phyloP scores from a whole-genome alignment of 495 filamentous ascomycete genomes.

The Pseudomonodictys pantanalensis region DNA sequence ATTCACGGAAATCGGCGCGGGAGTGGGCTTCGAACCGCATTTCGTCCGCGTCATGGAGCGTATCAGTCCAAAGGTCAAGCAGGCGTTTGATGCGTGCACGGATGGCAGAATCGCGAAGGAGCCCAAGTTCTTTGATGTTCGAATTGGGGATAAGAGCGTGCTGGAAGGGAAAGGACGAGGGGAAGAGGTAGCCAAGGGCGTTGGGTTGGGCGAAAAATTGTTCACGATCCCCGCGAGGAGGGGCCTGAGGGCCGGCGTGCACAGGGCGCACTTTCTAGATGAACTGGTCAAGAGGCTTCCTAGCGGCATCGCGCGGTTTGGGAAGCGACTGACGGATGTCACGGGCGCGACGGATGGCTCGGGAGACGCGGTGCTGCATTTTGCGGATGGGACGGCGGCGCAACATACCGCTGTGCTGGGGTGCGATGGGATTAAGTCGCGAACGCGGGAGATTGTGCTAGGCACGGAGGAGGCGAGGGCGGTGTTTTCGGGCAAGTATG shows the following conservation, averaged over 20 bases:
- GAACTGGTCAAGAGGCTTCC: slow-evolving; percentile 58
- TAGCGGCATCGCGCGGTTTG: slow-evolving; percentile 40
- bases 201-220: slow-evolving; percentile 25
- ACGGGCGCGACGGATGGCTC: slow-evolving; percentile 29
- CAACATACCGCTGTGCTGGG: slow-evolving; percentile 50
- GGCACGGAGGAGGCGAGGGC: slow-evolving; percentile 38
- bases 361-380: slow-evolving; percentile 46
- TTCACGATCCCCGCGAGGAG: slow-evolving; percentile 34
- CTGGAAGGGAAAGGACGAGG: slow-evolving; percentile 22
- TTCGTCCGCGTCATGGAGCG: slow-evolving; percentile 54
- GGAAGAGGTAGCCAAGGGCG: slow-evolving; percentile 15
- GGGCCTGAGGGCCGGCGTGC: slow-evolving; percentile 41
- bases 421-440: slow-evolving; percentile 58
- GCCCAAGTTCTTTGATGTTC: slow-evolving; percentile 34
- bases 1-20: slow-evolving; percentile 56
- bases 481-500: slow-evolving; percentile 51
- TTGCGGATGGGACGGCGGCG: slow-evolving; percentile 54
- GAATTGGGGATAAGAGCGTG: slow-evolving; percentile 24
- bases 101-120: slow-evolving; percentile 23
- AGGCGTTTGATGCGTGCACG: slow-evolving; percentile 40
- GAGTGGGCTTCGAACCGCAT: slow-evolving; percentile 60
- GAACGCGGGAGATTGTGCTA: slow-evolving; percentile 48
- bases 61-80: slow-evolving; percentile 49
- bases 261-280: slow-evolving; percentile 60
- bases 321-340: slow-evolving; percentile 42